phyloP scores from a whole-genome alignment of 805 yeast genomes.

The Nakazawaea populi region DNA sequence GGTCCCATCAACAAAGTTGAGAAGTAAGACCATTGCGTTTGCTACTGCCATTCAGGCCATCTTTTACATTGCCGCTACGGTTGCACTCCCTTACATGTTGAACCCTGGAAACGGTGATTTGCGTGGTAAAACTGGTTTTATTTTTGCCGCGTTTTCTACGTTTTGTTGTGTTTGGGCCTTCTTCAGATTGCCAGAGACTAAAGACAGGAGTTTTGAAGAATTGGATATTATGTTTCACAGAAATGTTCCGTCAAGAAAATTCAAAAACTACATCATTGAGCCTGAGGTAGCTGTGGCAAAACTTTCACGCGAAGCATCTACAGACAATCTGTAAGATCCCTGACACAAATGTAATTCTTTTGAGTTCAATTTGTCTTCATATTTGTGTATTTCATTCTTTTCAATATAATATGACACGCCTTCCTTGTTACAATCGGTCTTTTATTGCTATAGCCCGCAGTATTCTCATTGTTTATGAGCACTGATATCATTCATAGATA shows the following conservation, averaged over 20 bases:
- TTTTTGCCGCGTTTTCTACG: conserved; percentile 32
- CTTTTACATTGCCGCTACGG: conserved; percentile 21
- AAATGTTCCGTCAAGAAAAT: conserved; percentile 30
- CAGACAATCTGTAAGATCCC: not conserved
- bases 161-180: conserved; percentile 18
- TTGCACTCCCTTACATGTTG: conserved; percentile 35
- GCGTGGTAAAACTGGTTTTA: conserved; percentile 41
- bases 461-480: too few relatives aligned
- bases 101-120: conserved; percentile 37
- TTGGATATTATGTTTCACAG: conserved; percentile 29
- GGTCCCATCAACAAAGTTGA: conserved; percentile 32
- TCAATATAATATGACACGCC: too few relatives aligned
- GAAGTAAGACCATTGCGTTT: conserved; percentile 34
- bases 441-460: too few relatives aligned
- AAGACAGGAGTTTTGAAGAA: conserved; percentile 31
- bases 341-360: too few relatives aligned
- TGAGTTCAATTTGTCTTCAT: too few relatives aligned
- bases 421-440: too few relatives aligned
- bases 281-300: not conserved
- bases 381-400: too few relatives aligned
- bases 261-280: conserved; percentile 23
- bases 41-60: conserved; percentile 30
- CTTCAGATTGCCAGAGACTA: conserved; percentile 36
- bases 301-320: not conserved
- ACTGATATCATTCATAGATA: too few relatives aligned